Percentiles rank a stretch among this genome's conserved stretches.
These are phyloP conservation scores for Phytophthora europaea DNA, from an alignment of 352 stramenopile species.

Conservation along the genomic window DNA sequence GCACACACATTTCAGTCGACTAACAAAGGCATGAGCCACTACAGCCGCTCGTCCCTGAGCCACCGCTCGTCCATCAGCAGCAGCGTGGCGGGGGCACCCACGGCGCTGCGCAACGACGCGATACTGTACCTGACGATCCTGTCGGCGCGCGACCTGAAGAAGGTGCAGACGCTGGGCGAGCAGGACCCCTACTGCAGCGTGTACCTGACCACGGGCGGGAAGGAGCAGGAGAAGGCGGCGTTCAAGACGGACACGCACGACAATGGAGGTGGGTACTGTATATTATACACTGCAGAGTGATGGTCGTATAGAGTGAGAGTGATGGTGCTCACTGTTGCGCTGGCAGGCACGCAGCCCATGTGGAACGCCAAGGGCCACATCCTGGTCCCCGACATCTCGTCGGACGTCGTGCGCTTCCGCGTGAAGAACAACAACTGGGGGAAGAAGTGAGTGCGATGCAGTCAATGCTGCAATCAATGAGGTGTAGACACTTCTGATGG, in stretches of 20 bases:
- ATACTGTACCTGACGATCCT: constrained; percentile 80
- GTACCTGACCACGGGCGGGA: constrained; percentile 64
- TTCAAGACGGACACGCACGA: constrained; percentile 84
- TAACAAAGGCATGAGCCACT: constrained; percentile 30
- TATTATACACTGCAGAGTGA: constrained; percentile 3
- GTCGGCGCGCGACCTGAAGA: constrained; percentile 71
- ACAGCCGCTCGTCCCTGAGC: constrained; percentile 39
- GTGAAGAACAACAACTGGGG: constrained; percentile 87
- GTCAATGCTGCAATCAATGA: neutral
- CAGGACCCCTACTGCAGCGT: constrained; percentile 82
- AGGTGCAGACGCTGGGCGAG: constrained; percentile 73
- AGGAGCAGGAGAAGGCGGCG: constrained; percentile 56
- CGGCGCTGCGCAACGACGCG: constrained; percentile 71
- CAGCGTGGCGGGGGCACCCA: constrained; percentile 37
- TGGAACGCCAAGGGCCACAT: constrained; percentile 86
- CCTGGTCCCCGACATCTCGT: constrained; percentile 72
- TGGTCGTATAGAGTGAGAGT: neutral
- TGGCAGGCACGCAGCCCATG: constrained; percentile 60
- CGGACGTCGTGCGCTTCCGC: constrained; percentile 75
- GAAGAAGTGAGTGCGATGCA: constrained; percentile 57
- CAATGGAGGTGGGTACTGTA: constrained; percentile 63
- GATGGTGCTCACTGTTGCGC: constrained; percentile 6
- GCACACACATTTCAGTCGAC: neutral
- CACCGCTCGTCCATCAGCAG: constrained; percentile 43
- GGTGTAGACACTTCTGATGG: neutral